Evolutionary conservation across 306 rosid genomes (phyloP).

Genomic region (Lupinus albus): DNA sequence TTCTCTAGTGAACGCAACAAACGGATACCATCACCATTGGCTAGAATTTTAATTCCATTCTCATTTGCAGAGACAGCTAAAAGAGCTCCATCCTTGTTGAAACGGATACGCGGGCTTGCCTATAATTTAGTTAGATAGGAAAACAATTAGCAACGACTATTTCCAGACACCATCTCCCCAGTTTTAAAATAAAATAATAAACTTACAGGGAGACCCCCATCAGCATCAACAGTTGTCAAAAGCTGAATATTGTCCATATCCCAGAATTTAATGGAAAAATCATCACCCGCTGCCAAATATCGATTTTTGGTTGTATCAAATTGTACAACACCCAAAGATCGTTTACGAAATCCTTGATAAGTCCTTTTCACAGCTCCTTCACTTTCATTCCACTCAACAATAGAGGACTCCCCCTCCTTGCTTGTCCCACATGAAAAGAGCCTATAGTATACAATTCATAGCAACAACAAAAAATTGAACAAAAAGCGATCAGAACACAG

Average conservation of each 20-base stretch:
- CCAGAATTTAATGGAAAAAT: constrained; percentile 94
- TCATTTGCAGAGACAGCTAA: constrained; percentile 94
- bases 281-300: constrained; percentile 95
- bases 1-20: constrained; percentile 65
- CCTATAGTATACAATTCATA: constrained; percentile 48
- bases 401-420: constrained; percentile 87
- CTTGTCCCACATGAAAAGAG: constrained; percentile 97
- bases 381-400: constrained; percentile 98
- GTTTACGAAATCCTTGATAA: constrained; percentile 84
- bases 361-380: constrained; percentile 97
- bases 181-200: constrained; percentile 32
- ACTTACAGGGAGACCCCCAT: constrained; percentile 95
- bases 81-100: constrained; percentile 89
- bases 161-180: background rate
- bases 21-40: constrained; percentile 75
- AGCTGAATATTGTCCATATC: constrained; percentile 95
- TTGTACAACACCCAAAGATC: constrained; percentile 84
- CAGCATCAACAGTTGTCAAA: constrained; percentile 85
- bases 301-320: constrained; percentile 90
- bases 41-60: constrained; percentile 88
- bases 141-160: constrained; percentile 37
- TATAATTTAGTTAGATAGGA: constrained; percentile 45
- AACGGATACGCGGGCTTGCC: constrained; percentile 97
- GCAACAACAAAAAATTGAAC: background rate
- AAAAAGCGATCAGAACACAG: constrained; percentile 25